Percentiles rank a stretch among this genome's conserved stretches.
Conservation (phyloP, 176 grass and related monocot species). For the Cocos nucifera region DNA sequence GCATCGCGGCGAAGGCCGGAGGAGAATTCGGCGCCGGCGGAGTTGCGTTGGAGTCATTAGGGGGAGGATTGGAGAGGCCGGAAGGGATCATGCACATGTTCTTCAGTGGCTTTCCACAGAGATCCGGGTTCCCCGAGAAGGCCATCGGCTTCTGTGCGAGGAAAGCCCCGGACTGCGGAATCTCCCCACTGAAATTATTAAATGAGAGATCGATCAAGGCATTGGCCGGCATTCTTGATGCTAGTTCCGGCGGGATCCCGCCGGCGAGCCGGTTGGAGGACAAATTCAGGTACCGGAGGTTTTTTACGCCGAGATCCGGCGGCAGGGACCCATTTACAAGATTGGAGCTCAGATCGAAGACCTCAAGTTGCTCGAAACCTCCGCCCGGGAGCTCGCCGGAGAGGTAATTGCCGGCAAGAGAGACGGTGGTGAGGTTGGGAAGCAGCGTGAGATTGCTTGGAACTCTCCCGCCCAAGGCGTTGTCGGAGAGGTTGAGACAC, state of each 20-base stretch:
- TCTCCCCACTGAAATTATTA: slow-evolving; percentile 69
- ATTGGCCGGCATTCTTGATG: slow-evolving; percentile 36
- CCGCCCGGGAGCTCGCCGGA: slow-evolving; percentile 38
- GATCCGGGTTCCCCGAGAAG: slow-evolving; percentile 59
- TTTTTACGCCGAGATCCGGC: slow-evolving; percentile 37
- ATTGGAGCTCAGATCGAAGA: slow-evolving; percentile 68
- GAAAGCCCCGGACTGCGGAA: slow-evolving; percentile 48
- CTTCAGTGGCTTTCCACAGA: slow-evolving; percentile 63
- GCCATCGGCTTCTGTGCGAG: slow-evolving; percentile 34
- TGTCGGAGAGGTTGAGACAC: slow-evolving; percentile 69
- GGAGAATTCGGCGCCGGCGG: slow-evolving; percentile 46
- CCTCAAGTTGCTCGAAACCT: slow-evolving; percentile 38
- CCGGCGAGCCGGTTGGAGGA: slow-evolving; percentile 62
- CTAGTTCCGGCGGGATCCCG: slow-evolving; percentile 29
- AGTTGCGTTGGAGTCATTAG: slow-evolving; percentile 20
- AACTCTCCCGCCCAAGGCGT: slow-evolving; percentile 41
- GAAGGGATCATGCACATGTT: slow-evolving; percentile 60
- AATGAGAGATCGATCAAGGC: slow-evolving; percentile 56
- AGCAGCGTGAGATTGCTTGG: slow-evolving; percentile 34
- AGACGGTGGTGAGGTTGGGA: slow-evolving; percentile 42
- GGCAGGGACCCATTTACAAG: slow-evolving; percentile 50
- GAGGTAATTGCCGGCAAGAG: slow-evolving; percentile 57
- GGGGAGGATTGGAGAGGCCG: slow-evolving; percentile 51
- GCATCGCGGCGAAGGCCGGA: slow-evolving; percentile 87
- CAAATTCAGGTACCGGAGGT: slow-evolving; percentile 47